Evolutionary conservation across 345 rosid genomes (phyloP), one percentile per base, ranked within the genome.

Genomic region (Hibiscus trionum): DNA sequence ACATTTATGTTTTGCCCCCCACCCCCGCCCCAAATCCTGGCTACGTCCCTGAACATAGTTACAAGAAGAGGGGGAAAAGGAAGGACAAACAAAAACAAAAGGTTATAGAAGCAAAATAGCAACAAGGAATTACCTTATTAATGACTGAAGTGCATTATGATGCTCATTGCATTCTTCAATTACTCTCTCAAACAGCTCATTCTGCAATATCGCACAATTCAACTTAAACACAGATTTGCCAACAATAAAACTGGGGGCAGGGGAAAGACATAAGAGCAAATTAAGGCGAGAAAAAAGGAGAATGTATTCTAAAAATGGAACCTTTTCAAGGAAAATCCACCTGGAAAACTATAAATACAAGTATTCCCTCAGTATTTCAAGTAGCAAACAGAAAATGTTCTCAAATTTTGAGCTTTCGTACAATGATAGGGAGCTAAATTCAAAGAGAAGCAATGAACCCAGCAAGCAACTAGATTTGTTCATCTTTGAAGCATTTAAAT

Each of bases 151-250:
- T 35, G 80, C 84, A 37, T 70, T 82, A 71, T 87, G 84, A 80
- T 87, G 88, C 42, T 85, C 82, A 63, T 77, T 78, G 49, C 95
- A 86, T 75, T 87, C 90, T 78, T 84, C 85, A 19, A 84, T 72
- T 0, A 85, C 85, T 76, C 83, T 83, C 9, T 87, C 86, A 64
- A 84, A 82, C 60, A 87, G 83, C 69, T 89, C 87, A 61, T 81
- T 82, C 91, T 89, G 77, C 71, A 66, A 15, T 11, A 74, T 50
- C 24, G 12, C 69, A 52, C 65, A 72, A 14, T 2, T 46, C 4
- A 12, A 46, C 50, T 11, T 11, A 46, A 46, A 46, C 50, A 46
- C 15, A 46, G 4, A 0, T 46, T 46, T 46, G 4, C 50, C 50
- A 46, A 7, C 31, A 27, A 33, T 46, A 46, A 46, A 11, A 46